Base-by-base conservation (phyloP, 2,329 filamentous ascomycete genomes). In the Fusarium guadeloupense region DNA sequence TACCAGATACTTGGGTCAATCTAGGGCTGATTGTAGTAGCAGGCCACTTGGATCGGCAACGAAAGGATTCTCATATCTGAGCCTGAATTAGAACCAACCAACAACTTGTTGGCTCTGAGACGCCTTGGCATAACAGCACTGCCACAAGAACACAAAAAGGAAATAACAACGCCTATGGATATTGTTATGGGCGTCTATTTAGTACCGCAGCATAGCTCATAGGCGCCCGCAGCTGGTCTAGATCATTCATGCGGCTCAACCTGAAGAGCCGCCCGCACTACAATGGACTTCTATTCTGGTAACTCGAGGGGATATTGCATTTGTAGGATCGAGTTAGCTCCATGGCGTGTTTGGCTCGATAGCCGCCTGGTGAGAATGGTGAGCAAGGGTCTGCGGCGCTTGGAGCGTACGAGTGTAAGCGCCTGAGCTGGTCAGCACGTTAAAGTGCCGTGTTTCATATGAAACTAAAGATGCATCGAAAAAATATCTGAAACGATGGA, bases 361-460 rank as follows among this genome's bases (percentile, higher is more conserved):
- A 45, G 54, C 31, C 59, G 59, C 60, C 42, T n/a, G 26, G 31
- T 16, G 40, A 48, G 25, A 56, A 58, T 26, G 52, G 44, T 21
- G 25, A 56, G 12, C 44, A 31, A 25, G 60, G 60, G 54, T 60
- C 41, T 33, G 9, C 46, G 46, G 60, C 60, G 60, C 60, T 64
- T 64, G 42, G 16, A 41, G 50, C 26, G 40, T 20, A 50, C 19
- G 25, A 21, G 25, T 31, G 46, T 58, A 64, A 62, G 61, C 61
- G 61, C 56, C 44, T 43, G 23, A 47, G 31, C 26, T 43, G 37
- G 19, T 51, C 47, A 38, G 14, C 34, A 51, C 16, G 33, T 16
- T 10, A 10, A 19, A 16, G 23, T 42, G 43, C 44, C 10, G 26
- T 31, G 55, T 64, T 61, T 64, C 49, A 57, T 19, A 19, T 41